Evolutionary conservation across 2,329 filamentous ascomycete species (phyloP), one percentile per base, ranked within the genome.

Genomic region (Thelonectria rubi): DNA sequence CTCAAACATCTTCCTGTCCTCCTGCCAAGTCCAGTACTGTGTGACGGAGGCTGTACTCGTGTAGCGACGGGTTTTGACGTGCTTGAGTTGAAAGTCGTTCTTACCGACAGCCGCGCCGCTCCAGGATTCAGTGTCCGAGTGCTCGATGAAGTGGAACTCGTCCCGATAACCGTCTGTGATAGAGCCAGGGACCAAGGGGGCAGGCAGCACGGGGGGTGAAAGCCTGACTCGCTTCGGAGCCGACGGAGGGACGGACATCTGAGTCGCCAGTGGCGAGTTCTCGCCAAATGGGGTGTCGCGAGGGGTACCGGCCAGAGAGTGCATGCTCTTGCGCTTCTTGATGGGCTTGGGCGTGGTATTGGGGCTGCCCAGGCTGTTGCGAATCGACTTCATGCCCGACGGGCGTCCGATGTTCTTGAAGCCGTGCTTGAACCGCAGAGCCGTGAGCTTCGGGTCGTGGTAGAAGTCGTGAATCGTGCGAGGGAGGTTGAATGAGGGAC

Each of bases 351-450:
- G 69, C 2, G 74, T 72, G 30, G 47, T 64, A 32, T 55, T 62
- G 5, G 67, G 66, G 46, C 70, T 72, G 7, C 66, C 69, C 12
- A 66, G 60, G 20, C 70, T 71, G 26, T 64, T 59, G 4, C 69
- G 69, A 10, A 58, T 51, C 18, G 77, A 75, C 62, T 78, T 82
- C 64, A 80, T 78, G 3, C 79, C 80, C 42, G 83, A 84, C 0
- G 85, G 85, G 0, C 85, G 78, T 8, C 85, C 85, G 7, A 87
- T 86, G 64, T 84, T 86, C 50, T 84, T 83, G 61, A 82, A 86
- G 0, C 85, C 85, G 60, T 83, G 81, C 73, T 84, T 83, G 21
- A 76, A 73, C 8, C 85, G 79, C 9, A 87, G 73, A 1, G 76
- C 72, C 14, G 79, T 76, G 1, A 87, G 73, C 69, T 86, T 86